Conservation (phyloP, 2,329 filamentous ascomycete species). For the Penicillium sp. region DNA sequence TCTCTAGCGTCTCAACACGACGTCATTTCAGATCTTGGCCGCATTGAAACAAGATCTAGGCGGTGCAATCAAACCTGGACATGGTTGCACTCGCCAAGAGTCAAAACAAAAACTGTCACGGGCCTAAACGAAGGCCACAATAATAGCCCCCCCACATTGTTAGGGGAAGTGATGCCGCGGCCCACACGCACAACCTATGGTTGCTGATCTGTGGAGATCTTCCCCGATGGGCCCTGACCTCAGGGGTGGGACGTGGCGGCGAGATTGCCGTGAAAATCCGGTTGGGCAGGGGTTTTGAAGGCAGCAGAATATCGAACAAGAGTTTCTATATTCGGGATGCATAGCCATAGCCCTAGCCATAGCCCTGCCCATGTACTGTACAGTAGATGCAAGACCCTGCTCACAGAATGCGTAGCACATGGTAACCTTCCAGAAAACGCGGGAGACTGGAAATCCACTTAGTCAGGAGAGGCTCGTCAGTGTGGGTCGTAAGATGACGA, state of each 20-base stretch:
- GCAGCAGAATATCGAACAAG: slow-evolving; percentile 6
- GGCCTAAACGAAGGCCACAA: not conserved
- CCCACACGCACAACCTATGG: not conserved
- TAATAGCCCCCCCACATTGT: not conserved
- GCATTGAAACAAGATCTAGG: not conserved
- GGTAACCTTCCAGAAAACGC: not conserved
- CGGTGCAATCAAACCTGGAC: not conserved
- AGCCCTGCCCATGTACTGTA: no score
- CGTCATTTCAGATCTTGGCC: slow-evolving; percentile 6
- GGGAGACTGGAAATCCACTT: not conserved
- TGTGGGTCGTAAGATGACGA: slow-evolving; percentile 16
- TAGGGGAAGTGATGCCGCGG: not conserved
- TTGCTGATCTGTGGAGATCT: slow-evolving; percentile 9
- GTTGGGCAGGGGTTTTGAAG: slow-evolving; percentile 1
- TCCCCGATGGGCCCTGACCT: slow-evolving; percentile 3
- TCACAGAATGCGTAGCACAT: not conserved
- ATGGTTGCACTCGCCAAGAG: not conserved
- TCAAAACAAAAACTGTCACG: not conserved
- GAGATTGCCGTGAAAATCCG: slow-evolving; percentile 4
- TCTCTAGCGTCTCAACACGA: not conserved
- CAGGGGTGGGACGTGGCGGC: slow-evolving; percentile 3
- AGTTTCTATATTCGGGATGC: slow-evolving; percentile 3
- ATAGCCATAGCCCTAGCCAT: not conserved
- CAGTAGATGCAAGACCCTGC: not conserved
- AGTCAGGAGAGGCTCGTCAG: not conserved